phyloP scores from a whole-genome alignment of 129 eudicot genomes.

The Saposhnikovia divaricata region DNA sequence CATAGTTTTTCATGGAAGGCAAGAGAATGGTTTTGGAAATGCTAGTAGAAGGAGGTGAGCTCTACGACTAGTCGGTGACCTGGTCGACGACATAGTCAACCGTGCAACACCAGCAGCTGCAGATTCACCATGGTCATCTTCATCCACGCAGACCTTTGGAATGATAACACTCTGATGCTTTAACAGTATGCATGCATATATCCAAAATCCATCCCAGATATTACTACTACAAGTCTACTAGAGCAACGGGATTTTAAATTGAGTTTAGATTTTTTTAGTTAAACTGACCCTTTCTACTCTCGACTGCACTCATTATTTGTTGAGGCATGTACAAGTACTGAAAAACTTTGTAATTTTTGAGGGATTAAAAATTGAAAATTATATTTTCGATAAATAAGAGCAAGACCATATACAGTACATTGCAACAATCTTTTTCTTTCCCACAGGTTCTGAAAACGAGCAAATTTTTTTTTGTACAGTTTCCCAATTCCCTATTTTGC shows the following conservation, averaged over 20 bases:
- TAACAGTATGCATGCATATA: neutral
- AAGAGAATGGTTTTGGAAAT: neutral
- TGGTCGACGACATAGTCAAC: conserved; percentile 18
- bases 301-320: no score
- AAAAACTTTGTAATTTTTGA: neutral
- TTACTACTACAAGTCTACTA: neutral
- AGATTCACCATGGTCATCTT: neutral
- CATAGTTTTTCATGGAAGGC: neutral
- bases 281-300: neutral
- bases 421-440: neutral
- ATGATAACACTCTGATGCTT: conserved; percentile 27
- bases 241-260: neutral
- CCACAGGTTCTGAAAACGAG: no score
- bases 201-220: neutral
- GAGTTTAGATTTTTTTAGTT: neutral
- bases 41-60: conserved; percentile 23
- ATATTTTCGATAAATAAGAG: neutral
- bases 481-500: no score
- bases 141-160: conserved; percentile 33
- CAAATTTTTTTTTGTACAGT: no score
- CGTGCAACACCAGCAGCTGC: neutral
- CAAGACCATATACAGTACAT: neutral
- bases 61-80: conserved; percentile 19
- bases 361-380: neutral
- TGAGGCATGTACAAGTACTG: neutral